Evolutionary conservation across 176 grass and related monocot genomes (phyloP), one percentile per base, ranked within the genome.

Genomic region (Cenchrus fungigraminus): DNA sequence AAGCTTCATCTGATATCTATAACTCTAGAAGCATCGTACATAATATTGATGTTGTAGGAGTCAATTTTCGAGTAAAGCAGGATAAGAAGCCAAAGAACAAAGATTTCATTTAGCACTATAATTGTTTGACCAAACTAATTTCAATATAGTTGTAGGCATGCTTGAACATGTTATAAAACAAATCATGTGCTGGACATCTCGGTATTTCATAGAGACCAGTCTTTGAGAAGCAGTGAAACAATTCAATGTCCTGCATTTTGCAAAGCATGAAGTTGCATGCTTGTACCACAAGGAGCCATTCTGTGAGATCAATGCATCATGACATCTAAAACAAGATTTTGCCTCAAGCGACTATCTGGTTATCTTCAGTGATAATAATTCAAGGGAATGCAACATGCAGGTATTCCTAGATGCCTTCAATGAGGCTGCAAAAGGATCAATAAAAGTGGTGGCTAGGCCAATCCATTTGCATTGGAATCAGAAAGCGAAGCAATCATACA

Each of bases 401-500:
- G 47, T 42, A 40, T 1, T 54, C 63, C 0, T 4, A 68, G 6
- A 37, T 81, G 78, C 17, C 34, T 50, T 66, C 6, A 55, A 56
- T 16, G 12, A 55, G 31, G 31, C 6, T 25, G 50, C 31, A 12
- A 43, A 55, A 55, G 10, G 65, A 81, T 69, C 32, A 81, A 44
- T 7, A 81, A 65, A 47, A 50, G 22, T 0, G 9, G n/a, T 28
- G 79, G 34, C 66, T 70, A 56, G 68, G 68, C 9, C 22, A 53
- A 54, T 65, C 62, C 28, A 71, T 71, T 52, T 72, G 46, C 77
- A 79, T 62, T 50, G 67, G 13, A 79, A 64, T 44, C 17, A 71
- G 2, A 84, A 83, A 76, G 69, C 11, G 42, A 57, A 87, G 74
- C 25, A 74, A 71, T 28, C n/a, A 22, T 73, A 79, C 3, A 49